A percentile compares a stretch with the other conserved stretches of the same genome.
These are phyloP conservation scores for Jatropha curcas DNA, from an alignment of 345 rosid species.

Conservation along the genomic window DNA sequence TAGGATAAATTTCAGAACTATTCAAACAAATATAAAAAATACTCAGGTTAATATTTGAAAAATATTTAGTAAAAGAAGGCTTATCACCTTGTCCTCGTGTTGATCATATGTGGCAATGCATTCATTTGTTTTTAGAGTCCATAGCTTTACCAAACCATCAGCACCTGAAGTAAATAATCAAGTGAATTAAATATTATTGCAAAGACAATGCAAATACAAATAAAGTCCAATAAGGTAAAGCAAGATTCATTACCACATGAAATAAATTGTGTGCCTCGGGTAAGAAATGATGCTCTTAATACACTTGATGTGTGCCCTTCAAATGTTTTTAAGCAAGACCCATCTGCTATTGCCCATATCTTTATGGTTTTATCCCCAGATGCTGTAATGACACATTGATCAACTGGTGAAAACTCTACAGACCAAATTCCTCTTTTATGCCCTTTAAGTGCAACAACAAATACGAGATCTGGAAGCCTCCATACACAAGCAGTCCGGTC, in stretches of 20 bases:
- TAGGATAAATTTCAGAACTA: not conserved
- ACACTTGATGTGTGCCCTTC: conserved; percentile 97
- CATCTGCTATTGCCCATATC: conserved; percentile 90
- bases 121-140: conserved; percentile 84
- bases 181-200: conserved; percentile 11
- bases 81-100: conserved; percentile 84
- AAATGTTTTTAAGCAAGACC: conserved; percentile 92
- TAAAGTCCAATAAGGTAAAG: conserved; percentile 1
- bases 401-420: conserved; percentile 94
- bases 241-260: conserved; percentile 68
- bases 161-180: conserved; percentile 56
- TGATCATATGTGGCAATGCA: conserved; percentile 91
- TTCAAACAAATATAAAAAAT: not conserved
- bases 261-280: conserved; percentile 88
- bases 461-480: conserved; percentile 88
- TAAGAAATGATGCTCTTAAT: conserved; percentile 78
- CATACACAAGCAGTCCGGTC: conserved; percentile 95
- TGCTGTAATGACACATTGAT: conserved; percentile 92
- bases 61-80: not conserved
- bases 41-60: not conserved
- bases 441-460: conserved; percentile 75
- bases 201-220: not conserved
- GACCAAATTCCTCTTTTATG: conserved; percentile 96
- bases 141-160: conserved; percentile 92
- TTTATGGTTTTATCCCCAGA: conserved; percentile 92